phyloP scores from a whole-genome alignment of 1,284 basidiomycete species.

The Pseudomicrostroma phylloplanum region DNA sequence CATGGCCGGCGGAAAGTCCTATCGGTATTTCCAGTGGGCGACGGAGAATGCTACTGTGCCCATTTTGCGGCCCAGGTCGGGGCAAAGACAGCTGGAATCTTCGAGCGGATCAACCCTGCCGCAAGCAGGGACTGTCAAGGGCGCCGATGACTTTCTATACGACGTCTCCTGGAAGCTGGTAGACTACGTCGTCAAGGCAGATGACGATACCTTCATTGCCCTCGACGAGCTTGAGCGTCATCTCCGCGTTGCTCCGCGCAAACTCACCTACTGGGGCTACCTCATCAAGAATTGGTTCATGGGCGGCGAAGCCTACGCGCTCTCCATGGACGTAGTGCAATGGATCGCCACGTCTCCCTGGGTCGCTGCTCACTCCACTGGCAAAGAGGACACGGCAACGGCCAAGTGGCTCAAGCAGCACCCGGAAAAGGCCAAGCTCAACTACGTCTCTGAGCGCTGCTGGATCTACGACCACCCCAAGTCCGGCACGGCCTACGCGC shows the following conservation, averaged over 20 bases:
- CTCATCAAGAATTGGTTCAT: constrained; percentile 90
- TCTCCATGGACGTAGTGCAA: constrained; percentile 82
- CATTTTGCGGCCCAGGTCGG: constrained; percentile 28
- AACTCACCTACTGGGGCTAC: constrained; percentile 54
- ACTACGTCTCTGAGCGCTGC: constrained; percentile 86
- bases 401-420: constrained; percentile 88
- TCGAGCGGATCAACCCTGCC: background rate
- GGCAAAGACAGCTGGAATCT: background rate
- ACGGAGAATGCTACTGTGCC: constrained; percentile 86
- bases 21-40: constrained; percentile 78
- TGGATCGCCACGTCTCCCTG: constrained; percentile 72
- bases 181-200: constrained; percentile 49
- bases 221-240: constrained; percentile 48
- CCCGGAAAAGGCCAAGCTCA: constrained; percentile 69
- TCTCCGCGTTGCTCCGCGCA: constrained; percentile 41
- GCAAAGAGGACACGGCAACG: constrained; percentile 89
- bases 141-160: constrained; percentile 21
- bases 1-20: constrained; percentile 83
- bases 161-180: constrained; percentile 47
- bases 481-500: constrained; percentile 77
- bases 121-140: background rate
- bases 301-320: constrained; percentile 88
- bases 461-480: constrained; percentile 98
- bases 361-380: constrained; percentile 65
- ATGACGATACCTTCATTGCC: constrained; percentile 47